These are phyloP conservation scores for Rhynchospora breviuscula DNA, from an alignment of 176 grass and related monocot species.

Conservation along the genomic window DNA sequence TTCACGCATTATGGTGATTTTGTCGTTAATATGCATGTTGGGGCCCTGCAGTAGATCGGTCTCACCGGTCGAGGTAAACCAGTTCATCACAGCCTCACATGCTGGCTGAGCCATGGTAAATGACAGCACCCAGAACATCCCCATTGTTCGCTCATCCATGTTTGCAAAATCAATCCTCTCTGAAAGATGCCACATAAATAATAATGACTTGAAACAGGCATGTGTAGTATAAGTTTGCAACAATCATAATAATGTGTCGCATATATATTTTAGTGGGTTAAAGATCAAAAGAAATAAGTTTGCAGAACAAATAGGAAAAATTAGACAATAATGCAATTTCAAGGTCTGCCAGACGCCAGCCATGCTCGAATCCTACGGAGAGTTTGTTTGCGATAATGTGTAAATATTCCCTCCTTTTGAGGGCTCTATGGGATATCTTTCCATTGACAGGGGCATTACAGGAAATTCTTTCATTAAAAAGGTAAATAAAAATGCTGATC, in stretches of 20 bases:
- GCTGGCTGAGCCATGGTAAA: conserved; percentile 91
- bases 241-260: not conserved
- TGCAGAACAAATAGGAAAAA: not conserved
- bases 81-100: conserved; percentile 95
- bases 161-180: conserved; percentile 92
- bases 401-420: not conserved
- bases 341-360: not conserved
- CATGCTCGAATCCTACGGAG: not conserved
- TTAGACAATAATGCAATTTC: not conserved
- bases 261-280: not conserved
- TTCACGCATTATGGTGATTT: conserved; percentile 80
- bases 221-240: not conserved
- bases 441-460: not conserved
- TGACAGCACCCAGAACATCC: conserved; percentile 99
- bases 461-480: not conserved
- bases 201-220: not conserved
- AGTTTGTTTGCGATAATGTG: not conserved
- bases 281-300: not conserved
- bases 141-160: conserved; percentile 85
- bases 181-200: conserved; percentile 12
- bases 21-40: conserved; percentile 78
- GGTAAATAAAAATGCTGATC: not conserved
- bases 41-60: conserved; percentile 70
- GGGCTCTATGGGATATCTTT: not conserved
- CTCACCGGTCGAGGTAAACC: conserved; percentile 78